phyloP scores from a whole-genome alignment of 1,284 basidiomycete genomes.

The Cutaneotrichosporon spelunceum region DNA sequence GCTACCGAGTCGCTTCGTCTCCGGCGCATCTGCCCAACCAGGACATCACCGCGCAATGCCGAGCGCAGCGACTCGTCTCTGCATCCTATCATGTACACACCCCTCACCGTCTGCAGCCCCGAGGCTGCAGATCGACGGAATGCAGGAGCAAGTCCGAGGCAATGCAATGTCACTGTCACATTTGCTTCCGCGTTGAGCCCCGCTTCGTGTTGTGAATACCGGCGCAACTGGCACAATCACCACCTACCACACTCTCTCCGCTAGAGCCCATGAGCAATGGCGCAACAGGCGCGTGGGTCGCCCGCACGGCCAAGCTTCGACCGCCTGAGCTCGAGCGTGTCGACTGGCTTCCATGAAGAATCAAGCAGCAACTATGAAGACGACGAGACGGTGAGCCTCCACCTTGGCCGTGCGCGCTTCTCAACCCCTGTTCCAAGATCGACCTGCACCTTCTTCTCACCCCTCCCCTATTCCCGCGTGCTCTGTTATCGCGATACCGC shows the following conservation, averaged over 20 bases:
- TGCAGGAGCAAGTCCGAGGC: background rate
- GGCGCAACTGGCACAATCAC: background rate
- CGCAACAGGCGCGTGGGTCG: slow-evolving; percentile 13
- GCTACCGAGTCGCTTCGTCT: background rate
- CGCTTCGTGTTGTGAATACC: background rate
- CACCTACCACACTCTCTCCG: background rate
- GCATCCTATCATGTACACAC: background rate
- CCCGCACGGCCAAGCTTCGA: slow-evolving; percentile 23
- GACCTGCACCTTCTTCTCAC: background rate
- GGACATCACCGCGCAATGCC: background rate
- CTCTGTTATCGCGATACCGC: no score
- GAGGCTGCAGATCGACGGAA: background rate
- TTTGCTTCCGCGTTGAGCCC: slow-evolving; percentile 1
- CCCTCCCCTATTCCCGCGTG: background rate
- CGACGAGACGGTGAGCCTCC: slow-evolving; percentile 23
- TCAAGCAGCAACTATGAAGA: slow-evolving; percentile 14
- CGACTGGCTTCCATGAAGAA: slow-evolving; percentile 25
- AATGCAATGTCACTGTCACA: background rate
- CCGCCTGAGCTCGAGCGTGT: slow-evolving; percentile 23
- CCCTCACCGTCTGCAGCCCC: background rate
- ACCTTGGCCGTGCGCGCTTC: background rate
- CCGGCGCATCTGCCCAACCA: background rate
- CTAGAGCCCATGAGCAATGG: slow-evolving; percentile 1
- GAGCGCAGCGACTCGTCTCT: background rate
- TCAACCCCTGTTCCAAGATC: background rate